Base-by-base conservation (phyloP, 805 yeast species). In the Priceomyces fermenticarens region DNA sequence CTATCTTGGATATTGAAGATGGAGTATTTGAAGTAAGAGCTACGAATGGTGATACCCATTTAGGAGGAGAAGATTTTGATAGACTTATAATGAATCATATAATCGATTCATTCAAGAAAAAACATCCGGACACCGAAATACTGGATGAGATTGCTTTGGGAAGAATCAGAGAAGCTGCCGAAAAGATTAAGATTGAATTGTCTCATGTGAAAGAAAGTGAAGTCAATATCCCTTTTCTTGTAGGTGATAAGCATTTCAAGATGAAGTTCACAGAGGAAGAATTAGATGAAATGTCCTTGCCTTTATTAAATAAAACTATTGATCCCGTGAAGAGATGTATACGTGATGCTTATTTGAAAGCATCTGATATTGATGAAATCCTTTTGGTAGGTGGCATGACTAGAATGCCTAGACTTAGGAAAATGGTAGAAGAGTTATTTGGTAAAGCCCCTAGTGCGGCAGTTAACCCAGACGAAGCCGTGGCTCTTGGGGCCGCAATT, bases 381-480 rank as follows among this genome's bases (percentile, higher is more conserved):
- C 77, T 86, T 33, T 58, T 86, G 32, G 95, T 86, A 30, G 95
- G 95, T 43, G 95, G 95, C 48, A 86, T 86, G 95, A 85, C 95
- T 3, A 71, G 95, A 62, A 86, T 86, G 95, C 95, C 95, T 41
- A 81, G 80, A 62, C 79, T 86, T 44, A 68, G 88, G 45, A 72
- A 72, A 30, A 70, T 80, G 6, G 91, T 86, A 14, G 75, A 71
- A 46, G 67, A 68, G 8, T 48, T 82, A 11, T 85, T 86, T 57
- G 72, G 75, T 27, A 81, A 76, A 56, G 70, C 74, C 45, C 90
- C 91, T 30, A 83, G 81, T 39, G 80, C 84, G 32, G 75, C 79
- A 13, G 87, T 86, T 10, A 86, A 86, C 58, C 95, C 95, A n/a
- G 95, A 86, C 61, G 95, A 86, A 63, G 90, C 93, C n/a, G 95